These are phyloP conservation scores for Solanum gracilifrons DNA, from an alignment of 257 asterid species.

Conservation along the genomic window DNA sequence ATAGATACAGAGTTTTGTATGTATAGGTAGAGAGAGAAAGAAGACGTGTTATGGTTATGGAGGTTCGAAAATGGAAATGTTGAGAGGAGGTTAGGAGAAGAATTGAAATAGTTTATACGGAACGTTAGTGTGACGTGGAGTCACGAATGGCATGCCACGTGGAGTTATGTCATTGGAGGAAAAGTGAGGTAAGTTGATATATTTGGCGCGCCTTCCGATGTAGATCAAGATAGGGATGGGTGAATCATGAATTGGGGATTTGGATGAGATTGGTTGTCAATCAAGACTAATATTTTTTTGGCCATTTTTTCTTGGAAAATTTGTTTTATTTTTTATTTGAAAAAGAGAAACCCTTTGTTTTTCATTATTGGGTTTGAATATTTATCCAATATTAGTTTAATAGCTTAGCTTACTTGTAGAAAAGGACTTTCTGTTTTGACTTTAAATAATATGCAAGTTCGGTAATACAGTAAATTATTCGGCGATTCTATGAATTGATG, in stretches of 20 bases:
- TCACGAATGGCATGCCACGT: neutral
- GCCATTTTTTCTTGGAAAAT: neutral
- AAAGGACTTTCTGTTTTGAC: neutral
- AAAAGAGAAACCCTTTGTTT: too few relatives aligned
- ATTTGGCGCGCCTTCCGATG: conserved; percentile 47
- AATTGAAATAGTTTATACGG: conserved; percentile 21
- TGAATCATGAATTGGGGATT: neutral
- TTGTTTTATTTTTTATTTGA: neutral
- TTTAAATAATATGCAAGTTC: neutral
- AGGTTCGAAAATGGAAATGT: neutral
- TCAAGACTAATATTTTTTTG: neutral
- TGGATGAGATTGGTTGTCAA: neutral
- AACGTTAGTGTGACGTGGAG: conserved; percentile 19
- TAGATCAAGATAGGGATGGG: neutral
- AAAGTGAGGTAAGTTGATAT: neutral
- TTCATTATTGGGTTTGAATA: neutral
- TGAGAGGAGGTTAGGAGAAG: neutral
- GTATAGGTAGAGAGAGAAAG: neutral
- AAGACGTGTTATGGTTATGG: neutral
- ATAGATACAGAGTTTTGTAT: neutral
- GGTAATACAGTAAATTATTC: too few relatives aligned
- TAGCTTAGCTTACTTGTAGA: neutral
- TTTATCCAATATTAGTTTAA: neutral
- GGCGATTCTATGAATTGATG: neutral
- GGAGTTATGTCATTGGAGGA: conserved; percentile 14